Evolutionary conservation across 2,329 filamentous ascomycete species (phyloP).

Genomic region (Clonostachys chloroleuca): DNA sequence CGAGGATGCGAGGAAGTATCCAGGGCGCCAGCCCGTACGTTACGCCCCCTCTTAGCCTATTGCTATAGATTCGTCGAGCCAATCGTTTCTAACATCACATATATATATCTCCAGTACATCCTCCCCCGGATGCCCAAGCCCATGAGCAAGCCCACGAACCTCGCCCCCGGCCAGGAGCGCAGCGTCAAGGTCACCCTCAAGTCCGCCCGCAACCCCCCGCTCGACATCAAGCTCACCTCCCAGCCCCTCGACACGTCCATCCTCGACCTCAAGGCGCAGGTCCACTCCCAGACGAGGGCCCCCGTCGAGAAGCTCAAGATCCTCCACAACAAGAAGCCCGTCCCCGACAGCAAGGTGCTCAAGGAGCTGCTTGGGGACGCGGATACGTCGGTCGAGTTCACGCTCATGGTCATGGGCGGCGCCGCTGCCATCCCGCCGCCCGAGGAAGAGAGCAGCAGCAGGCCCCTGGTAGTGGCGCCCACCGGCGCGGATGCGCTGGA

Average conservation of each 20-base stretch:
- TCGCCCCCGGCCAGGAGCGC: conserved; percentile 47
- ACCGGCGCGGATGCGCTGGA: conserved; percentile 58
- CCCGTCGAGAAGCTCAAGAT: conserved; percentile 80
- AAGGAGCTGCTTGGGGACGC: conserved; percentile 61
- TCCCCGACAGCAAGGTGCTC: conserved; percentile 71
- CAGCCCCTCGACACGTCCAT: conserved; percentile 67
- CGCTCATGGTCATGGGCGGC: conserved; percentile 84
- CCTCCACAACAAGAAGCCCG: conserved; percentile 82
- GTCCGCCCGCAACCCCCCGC: conserved; percentile 70
- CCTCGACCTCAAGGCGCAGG: conserved; percentile 70
- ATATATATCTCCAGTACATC: conserved; percentile 51
- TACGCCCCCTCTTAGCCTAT: neutral
- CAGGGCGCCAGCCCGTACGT: conserved; percentile 68
- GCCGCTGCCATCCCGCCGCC: conserved; percentile 35
- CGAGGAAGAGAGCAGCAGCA: conserved; percentile 22
- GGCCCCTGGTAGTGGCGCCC: conserved; percentile 10
- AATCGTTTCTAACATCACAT: no score
- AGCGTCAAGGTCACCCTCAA: conserved; percentile 60
- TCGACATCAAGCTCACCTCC: conserved; percentile 62
- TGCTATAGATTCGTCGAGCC: neutral
- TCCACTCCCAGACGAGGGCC: conserved; percentile 59
- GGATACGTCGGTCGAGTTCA: conserved; percentile 61
- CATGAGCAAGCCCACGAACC: conserved; percentile 43
- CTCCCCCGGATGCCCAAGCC: conserved; percentile 63
- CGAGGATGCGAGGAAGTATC: conserved; percentile 77